Evolutionary conservation across 371 early-diverging fungal species (phyloP), one percentile per base, ranked within the genome.

Genomic region (Mortierella polycephala): DNA sequence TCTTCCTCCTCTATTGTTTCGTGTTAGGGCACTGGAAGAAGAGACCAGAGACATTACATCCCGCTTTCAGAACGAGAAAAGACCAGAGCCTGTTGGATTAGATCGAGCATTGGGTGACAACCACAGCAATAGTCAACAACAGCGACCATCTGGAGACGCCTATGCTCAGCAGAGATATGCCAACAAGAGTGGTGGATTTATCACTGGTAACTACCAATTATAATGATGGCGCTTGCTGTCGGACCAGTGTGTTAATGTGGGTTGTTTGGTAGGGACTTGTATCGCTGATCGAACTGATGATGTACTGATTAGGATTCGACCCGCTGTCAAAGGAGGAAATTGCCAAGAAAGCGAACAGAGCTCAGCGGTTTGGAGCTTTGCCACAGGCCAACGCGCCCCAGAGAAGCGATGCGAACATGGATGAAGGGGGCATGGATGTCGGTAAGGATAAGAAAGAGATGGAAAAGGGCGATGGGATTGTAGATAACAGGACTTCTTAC

Each of bases 381-480:
- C 46, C 53, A 14, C 66, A 67, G 39, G 65, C 57, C 44, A 59
- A 49, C 30, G 30, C 30, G 8, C 7, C 58, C 4, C 18, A 21
- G 40, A 46, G 41, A 5, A 68, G 57, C 52, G 69, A 71, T 10
- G 59, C 47, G 40, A 12, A 18, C 9, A 58, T 69, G 69, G 73
- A 72, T 2, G 66, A 64, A 46, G 50, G 69, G 16, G 64, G 79
- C 62, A 79, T 79, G 79, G 79, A 79, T 60, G 60, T 79, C 14
- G 79, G 72, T 79, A 65, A 50, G 62, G 30, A 50, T 2, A 1
- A 41, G 16, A 52, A 21, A 8, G 11, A 39, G 12, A 16, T 30
- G 30, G 30, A 30, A 30, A 30, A 30, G 30, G 30, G 4, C 4
- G 30, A 30, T 30, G 30, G 30, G 30, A 30, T 30, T 30, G 21